These are phyloP conservation scores for Apiospora malaysiana DNA, from an alignment of 2,329 filamentous ascomycete species.

Conservation along the genomic window DNA sequence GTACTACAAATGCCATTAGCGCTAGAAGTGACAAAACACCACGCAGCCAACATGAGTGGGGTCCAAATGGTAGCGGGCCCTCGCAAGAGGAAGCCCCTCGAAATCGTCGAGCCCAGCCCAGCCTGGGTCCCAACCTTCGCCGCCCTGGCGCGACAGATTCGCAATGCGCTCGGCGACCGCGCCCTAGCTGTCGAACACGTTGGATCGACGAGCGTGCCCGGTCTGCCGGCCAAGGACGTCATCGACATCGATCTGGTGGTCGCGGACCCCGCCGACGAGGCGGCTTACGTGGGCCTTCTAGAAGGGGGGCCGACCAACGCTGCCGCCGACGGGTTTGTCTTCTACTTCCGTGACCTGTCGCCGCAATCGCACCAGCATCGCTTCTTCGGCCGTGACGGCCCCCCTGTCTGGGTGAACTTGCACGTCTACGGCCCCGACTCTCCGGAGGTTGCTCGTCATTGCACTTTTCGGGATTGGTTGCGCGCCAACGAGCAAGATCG, in stretches of 20 bases:
- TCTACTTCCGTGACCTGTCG: conserved; percentile 55
- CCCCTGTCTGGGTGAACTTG: conserved; percentile 53
- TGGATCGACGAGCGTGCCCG: conserved; percentile 57
- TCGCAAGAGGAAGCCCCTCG: neutral
- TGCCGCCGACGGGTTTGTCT: conserved; percentile 56
- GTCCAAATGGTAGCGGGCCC: conserved; percentile 12
- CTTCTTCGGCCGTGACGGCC: conserved; percentile 50
- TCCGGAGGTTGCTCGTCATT: conserved; percentile 49
- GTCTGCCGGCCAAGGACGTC: conserved; percentile 55
- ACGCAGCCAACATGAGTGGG: neutral
- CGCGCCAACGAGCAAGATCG: conserved; percentile 43
- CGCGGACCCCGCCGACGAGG: conserved; percentile 46
- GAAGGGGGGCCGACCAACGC: no score
- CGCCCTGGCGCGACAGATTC: conserved; percentile 34
- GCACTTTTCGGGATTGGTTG: conserved; percentile 53
- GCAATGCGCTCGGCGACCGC: conserved; percentile 42
- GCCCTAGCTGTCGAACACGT: conserved; percentile 49
- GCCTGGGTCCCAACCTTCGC: conserved; percentile 21
- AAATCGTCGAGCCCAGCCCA: conserved; percentile 24
- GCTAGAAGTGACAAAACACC: neutral
- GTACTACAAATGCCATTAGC: conserved; percentile 1
- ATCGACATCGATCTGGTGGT: conserved; percentile 60
- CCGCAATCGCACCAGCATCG: conserved; percentile 45
- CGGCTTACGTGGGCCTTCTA: conserved; percentile 48
- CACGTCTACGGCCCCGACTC: conserved; percentile 54